Evolutionary conservation across 176 grass and related monocot species (phyloP).

Genomic region (Poa annua): DNA sequence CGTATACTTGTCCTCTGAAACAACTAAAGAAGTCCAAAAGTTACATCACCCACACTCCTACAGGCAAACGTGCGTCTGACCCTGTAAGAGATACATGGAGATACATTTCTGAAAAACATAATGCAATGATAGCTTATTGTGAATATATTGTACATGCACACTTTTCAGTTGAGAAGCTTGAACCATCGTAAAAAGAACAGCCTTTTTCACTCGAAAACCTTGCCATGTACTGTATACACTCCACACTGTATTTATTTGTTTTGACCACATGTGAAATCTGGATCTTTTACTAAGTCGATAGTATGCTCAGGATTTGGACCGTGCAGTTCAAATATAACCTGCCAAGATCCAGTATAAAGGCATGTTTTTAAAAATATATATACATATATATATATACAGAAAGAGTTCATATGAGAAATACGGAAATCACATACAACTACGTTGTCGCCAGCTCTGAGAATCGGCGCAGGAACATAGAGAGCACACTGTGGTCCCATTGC

Average conservation of each 20-base stretch:
- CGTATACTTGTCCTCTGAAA: too few species aligned
- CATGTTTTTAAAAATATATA: neutral
- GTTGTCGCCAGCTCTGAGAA: slow-evolving; percentile 79
- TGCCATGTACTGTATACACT: neutral
- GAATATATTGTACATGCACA: neutral
- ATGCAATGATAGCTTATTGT: neutral
- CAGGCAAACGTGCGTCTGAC: too few species aligned
- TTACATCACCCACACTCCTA: too few species aligned
- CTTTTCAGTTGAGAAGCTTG: slow-evolving; percentile 3
- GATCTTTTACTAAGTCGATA: slow-evolving; percentile 61
- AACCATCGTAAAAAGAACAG: neutral
- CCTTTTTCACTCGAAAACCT: neutral
- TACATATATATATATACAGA: neutral
- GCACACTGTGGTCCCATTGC: slow-evolving; percentile 78
- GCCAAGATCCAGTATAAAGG: slow-evolving; percentile 16
- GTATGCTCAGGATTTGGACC: slow-evolving; percentile 55
- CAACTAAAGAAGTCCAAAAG: too few species aligned
- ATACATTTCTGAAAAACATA: neutral
- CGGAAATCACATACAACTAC: slow-evolving; percentile 59
- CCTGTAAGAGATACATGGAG: too few species aligned
- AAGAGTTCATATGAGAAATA: neutral
- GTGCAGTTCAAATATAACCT: slow-evolving; percentile 84
- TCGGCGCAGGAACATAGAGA: slow-evolving; percentile 82
- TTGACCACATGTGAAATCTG: slow-evolving; percentile 74
- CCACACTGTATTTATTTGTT: slow-evolving; percentile 10